Evolutionary conservation across 1,284 basidiomycete species (phyloP).

Genomic region (Heterobasidion irregulare): DNA sequence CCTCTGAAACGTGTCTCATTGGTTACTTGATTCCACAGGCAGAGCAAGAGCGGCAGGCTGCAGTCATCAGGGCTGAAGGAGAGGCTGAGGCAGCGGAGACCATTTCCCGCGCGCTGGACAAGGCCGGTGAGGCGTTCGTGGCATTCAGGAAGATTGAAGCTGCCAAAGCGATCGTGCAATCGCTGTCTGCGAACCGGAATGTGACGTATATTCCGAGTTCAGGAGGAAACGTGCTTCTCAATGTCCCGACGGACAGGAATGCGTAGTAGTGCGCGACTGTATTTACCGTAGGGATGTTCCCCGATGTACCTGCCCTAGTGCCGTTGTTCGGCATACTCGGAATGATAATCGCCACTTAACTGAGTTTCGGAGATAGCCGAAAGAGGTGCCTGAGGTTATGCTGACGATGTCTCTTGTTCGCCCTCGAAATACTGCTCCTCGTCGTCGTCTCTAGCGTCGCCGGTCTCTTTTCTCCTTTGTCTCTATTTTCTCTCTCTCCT

Average conservation of each 20-base stretch:
- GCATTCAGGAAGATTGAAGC: slow-evolving; percentile 97
- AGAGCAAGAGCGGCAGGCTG: slow-evolving; percentile 98
- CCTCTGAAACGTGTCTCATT: neutral
- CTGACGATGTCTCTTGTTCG: neutral
- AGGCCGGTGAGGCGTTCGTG: slow-evolving; percentile 94
- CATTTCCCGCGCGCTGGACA: slow-evolving; percentile 88
- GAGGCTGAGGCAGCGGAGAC: slow-evolving; percentile 95
- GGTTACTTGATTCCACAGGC: slow-evolving; percentile 41
- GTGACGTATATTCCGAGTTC: slow-evolving; percentile 85
- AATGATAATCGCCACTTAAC: slow-evolving; percentile 9
- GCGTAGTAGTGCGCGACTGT: neutral
- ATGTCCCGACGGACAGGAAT: slow-evolving; percentile 53
- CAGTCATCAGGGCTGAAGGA: slow-evolving; percentile 96
- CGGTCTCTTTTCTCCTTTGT: slow-evolving; percentile 27
- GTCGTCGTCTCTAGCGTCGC: slow-evolving; percentile 19
- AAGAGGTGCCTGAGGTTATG: slow-evolving; percentile 2
- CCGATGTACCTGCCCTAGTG: too few relatives aligned
- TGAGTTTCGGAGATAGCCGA: slow-evolving; percentile 20
- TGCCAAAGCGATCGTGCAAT: slow-evolving; percentile 90
- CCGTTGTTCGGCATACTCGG: neutral
- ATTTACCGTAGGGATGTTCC: neutral
- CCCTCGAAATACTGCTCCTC: slow-evolving; percentile 3
- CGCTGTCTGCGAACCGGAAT: slow-evolving; percentile 71
- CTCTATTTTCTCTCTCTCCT: slow-evolving; percentile 18
- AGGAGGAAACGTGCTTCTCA: slow-evolving; percentile 73